Evolutionary conservation across 2,329 filamentous ascomycete genomes (phyloP), one percentile per base, ranked within the genome.

Genomic region (Diaporthe destruens): DNA sequence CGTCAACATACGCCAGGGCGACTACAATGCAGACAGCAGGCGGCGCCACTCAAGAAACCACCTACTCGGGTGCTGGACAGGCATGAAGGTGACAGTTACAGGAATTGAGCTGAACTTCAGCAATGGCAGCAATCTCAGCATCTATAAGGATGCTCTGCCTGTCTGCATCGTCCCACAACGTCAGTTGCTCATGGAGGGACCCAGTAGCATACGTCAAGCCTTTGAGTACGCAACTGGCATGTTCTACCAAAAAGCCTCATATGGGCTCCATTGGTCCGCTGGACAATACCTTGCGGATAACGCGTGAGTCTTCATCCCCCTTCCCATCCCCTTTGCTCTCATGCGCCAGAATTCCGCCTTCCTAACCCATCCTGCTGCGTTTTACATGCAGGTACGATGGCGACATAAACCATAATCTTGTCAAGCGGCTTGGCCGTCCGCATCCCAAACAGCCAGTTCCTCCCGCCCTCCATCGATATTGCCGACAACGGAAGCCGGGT

Each of bases 21-120:
- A 39, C 61, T 18, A 71, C 73, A 53, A 56, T 77, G 12, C 20
- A 66, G 11, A 72, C 74, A 6, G 74, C 75, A 5, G 77, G 77
- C 1, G 75, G 75, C 12, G 75, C 76, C 14, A 34, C 69, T 20
- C 71, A 75, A 23, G 76, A 77, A 49, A 57, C 75, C 7, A 69
- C 42, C 23, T 65, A 57, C 20, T 49, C 47, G 3, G 75, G 57
- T 55, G 53, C 53, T 34, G 29, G 18, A 55, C 53, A 34, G 25
- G 29, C 29, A 55, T 34, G 53, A 55, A 55, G 29, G 53, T 55
- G 53, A 55, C 16, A 34, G 1, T 53, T 53, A 53, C 49, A 53
- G 49, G 49, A 53, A 55, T 34, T 9, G 53, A 34, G 5, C 16
- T 55, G 53, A 55, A 34, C 53, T 36, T 55, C 29, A 34, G 53